A percentile compares a stretch with the other conserved stretches of the same genome.
These are phyloP conservation scores for Noccaea caerulescens DNA, from an alignment of 345 rosid species.

Conservation along the genomic window DNA sequence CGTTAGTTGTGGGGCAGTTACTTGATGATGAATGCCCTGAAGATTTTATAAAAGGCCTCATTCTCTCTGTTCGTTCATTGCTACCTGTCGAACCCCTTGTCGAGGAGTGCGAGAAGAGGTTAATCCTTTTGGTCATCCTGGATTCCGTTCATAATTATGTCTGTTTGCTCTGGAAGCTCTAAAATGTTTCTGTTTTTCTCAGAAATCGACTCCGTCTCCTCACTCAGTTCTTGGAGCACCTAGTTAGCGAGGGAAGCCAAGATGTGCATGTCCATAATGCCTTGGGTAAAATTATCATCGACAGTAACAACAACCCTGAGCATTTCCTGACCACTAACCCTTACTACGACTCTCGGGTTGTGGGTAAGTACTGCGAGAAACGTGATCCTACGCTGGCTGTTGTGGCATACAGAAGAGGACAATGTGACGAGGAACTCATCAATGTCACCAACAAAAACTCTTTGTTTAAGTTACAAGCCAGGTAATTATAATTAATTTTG, in stretches of 20 bases:
- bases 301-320: conserved; percentile 98
- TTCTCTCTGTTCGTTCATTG: conserved; percentile 82
- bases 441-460: conserved; percentile 97
- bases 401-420: conserved; percentile 96
- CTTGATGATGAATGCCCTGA: conserved; percentile 99
- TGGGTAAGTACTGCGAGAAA: conserved; percentile 99
- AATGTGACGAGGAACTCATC: conserved; percentile 96
- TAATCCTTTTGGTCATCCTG: conserved; percentile 23
- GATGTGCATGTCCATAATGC: conserved; percentile 99
- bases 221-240: conserved; percentile 99
- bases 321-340: conserved; percentile 98
- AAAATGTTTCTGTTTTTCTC: conserved; percentile 43
- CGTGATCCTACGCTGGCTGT: conserved; percentile 99
- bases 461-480: conserved; percentile 94
- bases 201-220: conserved; percentile 99
- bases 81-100: conserved; percentile 91
- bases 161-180: conserved; percentile 28
- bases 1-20: conserved; percentile 87
- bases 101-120: conserved; percentile 93
- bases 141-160: conserved; percentile 9
- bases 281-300: conserved; percentile 97
- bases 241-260: conserved; percentile 99
- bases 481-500: conserved; percentile 53
- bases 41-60: conserved; percentile 97
- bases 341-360: conserved; percentile 96